Evolutionary conservation across 1,284 basidiomycete genomes (phyloP), one percentile per base, ranked within the genome.

Genomic region (Ganoderma sinense): DNA sequence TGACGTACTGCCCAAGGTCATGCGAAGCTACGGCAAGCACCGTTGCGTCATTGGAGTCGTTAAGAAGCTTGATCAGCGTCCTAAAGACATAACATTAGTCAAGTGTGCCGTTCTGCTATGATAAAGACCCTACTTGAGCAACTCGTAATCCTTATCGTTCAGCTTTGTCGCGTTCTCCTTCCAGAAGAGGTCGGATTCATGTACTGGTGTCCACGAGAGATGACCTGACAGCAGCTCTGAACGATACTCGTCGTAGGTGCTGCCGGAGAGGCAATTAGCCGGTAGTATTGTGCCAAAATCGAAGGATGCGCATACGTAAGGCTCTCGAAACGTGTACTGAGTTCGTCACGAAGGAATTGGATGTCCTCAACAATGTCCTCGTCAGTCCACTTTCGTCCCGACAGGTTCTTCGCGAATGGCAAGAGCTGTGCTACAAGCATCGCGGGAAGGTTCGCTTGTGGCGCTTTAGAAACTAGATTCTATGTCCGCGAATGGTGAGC

Each of bases 161-260:
- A 98, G 82, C 78, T 91, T 95, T 7, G 83, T 82, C 0, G 94
- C 96, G 78, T 99, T 99, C 83, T 97, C 96, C 78, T 94, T 95
- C 97, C 97, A 99, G 83, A 99, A 99, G 64, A 96, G 91, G 69
- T 99, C 97, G 8, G 94, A 95, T 78, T 97, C 94, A 79, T 99
- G 98, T 23, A 96, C 94, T 6, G 97, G 97, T 7, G 96, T 93
- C 95, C 97, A 99, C 5, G 95, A 94, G 16, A 99, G 84, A 79
- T 96, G 95, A 1, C 97, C 97, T 1, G 94, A 96, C 36, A 91
- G 85, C 23, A 99, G 84, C 80, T 99, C 97, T 0, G 96, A 96
- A 8, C 89, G 89, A 79, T 99, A 99, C 82, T 98, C 97, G 79
- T 99, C 98, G 80, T 94, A 99, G 0, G 96, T 99, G 67, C 95